These are phyloP conservation scores for Fraxinus pennsylvanica DNA, from an alignment of 257 asterid species.

Conservation along the genomic window DNA sequence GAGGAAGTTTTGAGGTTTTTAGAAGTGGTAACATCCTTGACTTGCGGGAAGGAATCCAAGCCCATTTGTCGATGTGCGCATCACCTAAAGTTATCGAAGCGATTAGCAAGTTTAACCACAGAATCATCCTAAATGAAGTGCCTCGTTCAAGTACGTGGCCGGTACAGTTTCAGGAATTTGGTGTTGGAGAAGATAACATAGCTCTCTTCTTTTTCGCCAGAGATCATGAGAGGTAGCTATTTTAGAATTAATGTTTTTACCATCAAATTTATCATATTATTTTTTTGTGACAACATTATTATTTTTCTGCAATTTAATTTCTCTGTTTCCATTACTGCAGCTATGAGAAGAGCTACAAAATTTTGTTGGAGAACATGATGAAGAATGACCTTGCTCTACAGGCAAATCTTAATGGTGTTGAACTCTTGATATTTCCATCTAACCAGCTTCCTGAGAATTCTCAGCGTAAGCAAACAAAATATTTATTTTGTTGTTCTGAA, in stretches of 20 bases:
- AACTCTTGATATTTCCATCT: conserved; percentile 87
- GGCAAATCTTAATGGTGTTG: conserved; percentile 72
- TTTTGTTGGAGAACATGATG: conserved; percentile 74
- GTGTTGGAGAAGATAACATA: conserved; percentile 72
- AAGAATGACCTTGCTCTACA: conserved; percentile 78
- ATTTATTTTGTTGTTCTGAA: conserved; percentile 5
- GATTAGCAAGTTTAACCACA: conserved; percentile 57
- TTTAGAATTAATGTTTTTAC: conserved; percentile 11
- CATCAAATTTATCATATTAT: conserved; percentile 19
- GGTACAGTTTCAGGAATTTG: conserved; percentile 75
- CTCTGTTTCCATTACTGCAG: conserved; percentile 45
- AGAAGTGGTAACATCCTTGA: conserved; percentile 51
- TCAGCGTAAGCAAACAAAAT: conserved; percentile 58
- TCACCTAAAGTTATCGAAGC: conserved; percentile 67
- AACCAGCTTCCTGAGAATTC: conserved; percentile 76
- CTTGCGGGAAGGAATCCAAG: conserved; percentile 77
- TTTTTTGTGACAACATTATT: not conserved
- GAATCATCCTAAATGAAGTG: conserved; percentile 62
- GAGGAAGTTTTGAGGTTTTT: conserved; percentile 78
- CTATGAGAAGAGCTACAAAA: conserved; percentile 73
- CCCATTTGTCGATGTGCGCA: conserved; percentile 75
- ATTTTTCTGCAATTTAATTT: conserved; percentile 22
- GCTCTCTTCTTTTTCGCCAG: conserved; percentile 84
- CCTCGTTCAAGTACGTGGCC: conserved; percentile 91
- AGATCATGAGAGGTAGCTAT: conserved; percentile 67